Evolutionary conservation across 2,329 filamentous ascomycete genomes (phyloP).

Genomic region (Aspergillus piperis): DNA sequence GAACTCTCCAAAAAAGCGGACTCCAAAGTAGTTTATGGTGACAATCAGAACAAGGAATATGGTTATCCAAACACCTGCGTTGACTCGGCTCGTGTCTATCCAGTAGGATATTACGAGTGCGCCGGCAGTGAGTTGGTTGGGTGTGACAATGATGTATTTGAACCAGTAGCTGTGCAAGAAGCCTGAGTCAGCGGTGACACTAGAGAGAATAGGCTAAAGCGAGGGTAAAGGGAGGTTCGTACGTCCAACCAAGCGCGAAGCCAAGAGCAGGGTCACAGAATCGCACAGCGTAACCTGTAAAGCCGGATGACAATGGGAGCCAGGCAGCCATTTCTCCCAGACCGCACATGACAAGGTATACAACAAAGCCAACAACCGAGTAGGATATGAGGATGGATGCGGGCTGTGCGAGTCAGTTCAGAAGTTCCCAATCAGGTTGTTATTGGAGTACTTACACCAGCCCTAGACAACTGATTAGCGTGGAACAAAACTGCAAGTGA

Average conservation of each 20-base stretch:
- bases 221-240: conserved; percentile 20
- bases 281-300: conserved; percentile 76
- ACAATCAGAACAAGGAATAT: conserved; percentile 66
- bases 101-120: conserved; percentile 78
- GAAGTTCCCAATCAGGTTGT: not conserved
- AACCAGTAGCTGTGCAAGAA: conserved; percentile 54
- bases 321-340: conserved; percentile 84
- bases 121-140: conserved; percentile 81
- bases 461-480: conserved; percentile 23
- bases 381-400: conserved; percentile 48
- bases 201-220: conserved; percentile 14
- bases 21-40: conserved; percentile 69
- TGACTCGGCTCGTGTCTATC: conserved; percentile 65
- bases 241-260: conserved; percentile 75
- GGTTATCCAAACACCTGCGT: conserved; percentile 78
- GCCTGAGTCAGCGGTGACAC: conserved; percentile 5
- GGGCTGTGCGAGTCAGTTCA: conserved; percentile 28
- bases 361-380: conserved; percentile 54
- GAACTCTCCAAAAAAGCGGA: conserved; percentile 70
- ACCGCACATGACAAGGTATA: conserved; percentile 78
- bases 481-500: not conserved
- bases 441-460: conserved; percentile 35
- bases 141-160: conserved; percentile 82
- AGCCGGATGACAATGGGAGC: conserved; percentile 75
- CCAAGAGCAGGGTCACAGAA: conserved; percentile 81